Evolutionary conservation across 306 rosid genomes (phyloP), one percentile per base, ranked within the genome.

Genomic region (Rosa lucieae): DNA sequence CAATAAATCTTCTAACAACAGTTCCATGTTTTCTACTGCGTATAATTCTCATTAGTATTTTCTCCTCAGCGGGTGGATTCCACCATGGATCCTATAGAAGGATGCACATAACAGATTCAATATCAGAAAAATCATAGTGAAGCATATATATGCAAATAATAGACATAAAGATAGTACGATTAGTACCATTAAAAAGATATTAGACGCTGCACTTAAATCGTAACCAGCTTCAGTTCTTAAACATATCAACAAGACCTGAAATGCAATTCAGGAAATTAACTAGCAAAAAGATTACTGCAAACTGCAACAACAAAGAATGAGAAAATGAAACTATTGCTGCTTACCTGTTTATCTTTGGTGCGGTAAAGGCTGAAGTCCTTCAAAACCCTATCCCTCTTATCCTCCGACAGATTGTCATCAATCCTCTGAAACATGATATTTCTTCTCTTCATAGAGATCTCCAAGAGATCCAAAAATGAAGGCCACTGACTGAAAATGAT

Each of bases 51-150:
- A 93, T 93, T 26, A 88, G 90, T 78, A 93, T 97, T 78, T 94
- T 92, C 81, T 91, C 97, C 84, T 93, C 95, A 29, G 90, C 96
- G 3, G 97, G 96, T 35, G 98, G 98, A 89, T 94, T 94, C 98
- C 97, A 94, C 96, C 94, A 89, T 71, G 98, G 98, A 83, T 94
- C 98, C 98, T 92, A 58, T 15, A 29, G 63, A 51, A 44, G 44
- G 15, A 79, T 43, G 10, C 47, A 1, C 47, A 73, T 35, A 56
- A 20, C 10, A 43, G 47, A 8, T 78, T 52, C 2, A 78, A 39
- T 55, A 74, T 26, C 18, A 20, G 26, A 13, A 53, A 26, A 40
- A 69, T 49, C 14, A 56, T 40, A 42, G 29, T 26, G 29, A 46
- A 29, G 71, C 40, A 48, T 23, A 52, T 32, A 72, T 56, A 59